Base-by-base conservation (phyloP, 202 grass and related monocot species). In the Schoenoplectus triqueter region DNA sequence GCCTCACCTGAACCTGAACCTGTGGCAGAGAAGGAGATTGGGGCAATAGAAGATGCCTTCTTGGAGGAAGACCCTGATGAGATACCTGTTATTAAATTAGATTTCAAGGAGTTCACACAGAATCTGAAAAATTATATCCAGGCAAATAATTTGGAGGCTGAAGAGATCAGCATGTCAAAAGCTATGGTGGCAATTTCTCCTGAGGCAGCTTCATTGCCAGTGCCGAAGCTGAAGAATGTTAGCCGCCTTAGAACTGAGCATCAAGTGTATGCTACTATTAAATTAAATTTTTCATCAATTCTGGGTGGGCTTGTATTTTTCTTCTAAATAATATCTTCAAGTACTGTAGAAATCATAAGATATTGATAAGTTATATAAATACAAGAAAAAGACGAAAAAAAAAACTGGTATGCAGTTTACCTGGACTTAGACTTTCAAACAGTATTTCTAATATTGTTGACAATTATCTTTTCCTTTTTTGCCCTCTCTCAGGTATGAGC, bases 181-280 rank as follows among this genome's bases (percentile, higher is more conserved):
- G 90, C 92, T 69, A 81, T 97, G 63, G 90, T 94, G 75, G 87
- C 87, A 15, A 88, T 92, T 19, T 86, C 84, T 21, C 86, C 94
- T 80, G 89, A 92, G 69, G 86, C 49, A 82, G 94, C 92, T 78
- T 94, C 92, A 22, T 74, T 97, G 70, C 94, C 92, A 84, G 94
- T 86, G 80, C 88, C 87, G 40, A 97, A 92, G 80, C 86, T 97
- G 79, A 97, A 97, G 87, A 97, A 97, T 69, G 50, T 94, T 49
- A 94, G 88, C 80, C 90, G 92, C 45, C 84, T 97, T 59, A 92
- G 92, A 77, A 97, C 92, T 45, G 92, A 94, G 80, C 92, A 97
- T 92, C 90, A 92, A 90, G 94, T 94, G 92, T 97, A 97, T 82
- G 55, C 80, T 69, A 22, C 80, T 86, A 62, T 68, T 21, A 66